A percentile compares a stretch with the other conserved stretches of the same genome.
These are phyloP conservation scores for Lichenothelia convexa DNA, from an alignment of 495 filamentous ascomycete genomes.

Conservation along the genomic window DNA sequence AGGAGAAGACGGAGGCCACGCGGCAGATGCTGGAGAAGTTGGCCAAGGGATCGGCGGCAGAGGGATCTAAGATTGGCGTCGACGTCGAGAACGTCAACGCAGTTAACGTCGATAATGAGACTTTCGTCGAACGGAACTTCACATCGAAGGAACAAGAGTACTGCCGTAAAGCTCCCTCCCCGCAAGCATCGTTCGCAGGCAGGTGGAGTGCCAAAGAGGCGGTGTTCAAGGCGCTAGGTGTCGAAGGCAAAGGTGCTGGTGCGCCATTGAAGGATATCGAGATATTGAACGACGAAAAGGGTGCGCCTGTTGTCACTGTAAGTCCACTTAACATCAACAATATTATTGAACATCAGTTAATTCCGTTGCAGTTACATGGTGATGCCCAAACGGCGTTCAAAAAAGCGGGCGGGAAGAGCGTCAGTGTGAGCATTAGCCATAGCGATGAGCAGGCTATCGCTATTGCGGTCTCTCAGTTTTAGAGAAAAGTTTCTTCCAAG, in stretches of 20 bases:
- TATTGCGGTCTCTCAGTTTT: conserved; percentile 69
- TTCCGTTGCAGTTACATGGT: conserved; percentile 51
- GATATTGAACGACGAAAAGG: conserved; percentile 59
- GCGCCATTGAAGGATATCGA: conserved; percentile 89
- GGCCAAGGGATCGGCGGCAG: conserved; percentile 48
- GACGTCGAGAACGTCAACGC: conserved; percentile 75
- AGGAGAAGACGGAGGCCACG: not conserved
- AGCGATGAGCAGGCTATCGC: conserved; percentile 82
- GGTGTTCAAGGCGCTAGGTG: conserved; percentile 92
- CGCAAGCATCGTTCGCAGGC: conserved; percentile 76
- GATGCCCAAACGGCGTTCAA: conserved; percentile 63
- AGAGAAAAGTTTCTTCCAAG: no score
- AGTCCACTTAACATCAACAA: conserved; percentile 19
- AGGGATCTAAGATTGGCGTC: conserved; percentile 73
- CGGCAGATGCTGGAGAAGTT: conserved; percentile 51
- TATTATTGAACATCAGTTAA: conserved; percentile 5
- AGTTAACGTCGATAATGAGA: conserved; percentile 82
- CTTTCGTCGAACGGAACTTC: conserved; percentile 91
- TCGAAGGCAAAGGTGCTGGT: conserved; percentile 70
- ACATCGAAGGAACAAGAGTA: conserved; percentile 65
- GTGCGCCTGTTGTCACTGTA: conserved; percentile 71
- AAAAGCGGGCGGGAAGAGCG: conserved; percentile 64
- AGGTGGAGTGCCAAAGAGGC: conserved; percentile 96
- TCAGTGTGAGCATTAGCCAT: conserved; percentile 88
- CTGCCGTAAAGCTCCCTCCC: conserved; percentile 57